Evolutionary conservation across 768 basidiomycete genomes (phyloP).

Genomic region (Collybiopsis confluens): DNA sequence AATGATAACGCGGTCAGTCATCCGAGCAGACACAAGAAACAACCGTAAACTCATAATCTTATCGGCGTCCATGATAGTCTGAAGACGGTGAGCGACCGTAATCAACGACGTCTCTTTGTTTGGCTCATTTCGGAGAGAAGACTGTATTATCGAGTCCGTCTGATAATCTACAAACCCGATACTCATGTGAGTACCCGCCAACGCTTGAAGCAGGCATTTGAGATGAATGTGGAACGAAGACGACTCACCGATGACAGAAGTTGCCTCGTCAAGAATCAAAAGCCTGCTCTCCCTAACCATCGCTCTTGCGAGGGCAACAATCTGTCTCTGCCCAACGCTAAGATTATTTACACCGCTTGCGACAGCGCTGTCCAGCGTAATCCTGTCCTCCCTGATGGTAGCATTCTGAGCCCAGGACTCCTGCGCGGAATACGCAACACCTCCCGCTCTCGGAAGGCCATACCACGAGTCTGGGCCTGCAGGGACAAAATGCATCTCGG

Average conservation of each 20-base stretch:
- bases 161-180: constrained; percentile 17
- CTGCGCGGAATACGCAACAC: constrained; percentile 59
- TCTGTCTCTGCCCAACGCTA: constrained; percentile 66
- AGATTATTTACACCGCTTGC: constrained; percentile 65
- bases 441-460: constrained; percentile 45
- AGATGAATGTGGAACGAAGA: neutral
- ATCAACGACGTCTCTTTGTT: too few relatives aligned
- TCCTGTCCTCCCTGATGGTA: constrained; percentile 38
- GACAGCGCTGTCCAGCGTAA: constrained; percentile 54
- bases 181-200: neutral
- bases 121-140: constrained; percentile 33
- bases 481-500: constrained; percentile 44
- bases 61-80: too few relatives aligned
- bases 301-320: constrained; percentile 41
- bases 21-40: too few relatives aligned
- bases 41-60: too few relatives aligned
- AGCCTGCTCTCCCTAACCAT: constrained; percentile 41
- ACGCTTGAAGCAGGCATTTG: too few relatives aligned
- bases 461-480: constrained; percentile 38
- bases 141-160: constrained; percentile 42
- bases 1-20: too few relatives aligned
- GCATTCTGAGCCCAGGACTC: constrained; percentile 64
- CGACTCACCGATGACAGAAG: constrained; percentile 21
- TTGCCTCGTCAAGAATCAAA: constrained; percentile 50
- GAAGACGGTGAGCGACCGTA: too few relatives aligned